A percentile compares a stretch with the other conserved stretches of the same genome.
These are phyloP conservation scores for Pugionium cornutum DNA, from an alignment of 345 rosid species.

Conservation along the genomic window DNA sequence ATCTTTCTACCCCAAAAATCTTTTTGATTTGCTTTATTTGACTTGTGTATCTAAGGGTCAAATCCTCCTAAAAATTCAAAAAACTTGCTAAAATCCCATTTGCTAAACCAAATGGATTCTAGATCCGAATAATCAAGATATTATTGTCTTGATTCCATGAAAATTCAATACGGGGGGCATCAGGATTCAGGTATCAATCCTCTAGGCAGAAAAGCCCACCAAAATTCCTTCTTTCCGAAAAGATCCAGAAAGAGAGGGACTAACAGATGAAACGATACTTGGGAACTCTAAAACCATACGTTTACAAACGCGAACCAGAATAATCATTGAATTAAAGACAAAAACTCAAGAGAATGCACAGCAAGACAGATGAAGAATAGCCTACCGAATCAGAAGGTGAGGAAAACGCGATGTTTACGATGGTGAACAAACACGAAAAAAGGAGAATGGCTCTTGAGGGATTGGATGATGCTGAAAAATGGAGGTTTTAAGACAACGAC, in stretches of 20 bases:
- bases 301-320: background rate
- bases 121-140: background rate
- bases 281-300: conserved; percentile 6
- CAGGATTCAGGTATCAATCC: conserved; percentile 9
- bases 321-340: background rate
- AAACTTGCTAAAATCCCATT: background rate
- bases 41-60: conserved; percentile 17
- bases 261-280: background rate
- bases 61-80: background rate
- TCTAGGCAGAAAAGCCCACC: background rate
- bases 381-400: conserved; percentile 10
- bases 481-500: too few species aligned
- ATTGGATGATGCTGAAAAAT: background rate
- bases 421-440: conserved; percentile 2
- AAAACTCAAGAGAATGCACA: conserved; percentile 2
- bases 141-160: background rate
- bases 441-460: background rate
- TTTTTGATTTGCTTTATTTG: background rate
- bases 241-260: conserved; percentile 6
- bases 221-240: background rate
- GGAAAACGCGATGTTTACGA: background rate
- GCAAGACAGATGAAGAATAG: background rate
- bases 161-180: background rate
- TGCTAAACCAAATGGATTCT: background rate
- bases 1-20: background rate